phyloP scores from a whole-genome alignment of 2,329 filamentous ascomycete species.

The Ceratocystis cacaofunesta region DNA sequence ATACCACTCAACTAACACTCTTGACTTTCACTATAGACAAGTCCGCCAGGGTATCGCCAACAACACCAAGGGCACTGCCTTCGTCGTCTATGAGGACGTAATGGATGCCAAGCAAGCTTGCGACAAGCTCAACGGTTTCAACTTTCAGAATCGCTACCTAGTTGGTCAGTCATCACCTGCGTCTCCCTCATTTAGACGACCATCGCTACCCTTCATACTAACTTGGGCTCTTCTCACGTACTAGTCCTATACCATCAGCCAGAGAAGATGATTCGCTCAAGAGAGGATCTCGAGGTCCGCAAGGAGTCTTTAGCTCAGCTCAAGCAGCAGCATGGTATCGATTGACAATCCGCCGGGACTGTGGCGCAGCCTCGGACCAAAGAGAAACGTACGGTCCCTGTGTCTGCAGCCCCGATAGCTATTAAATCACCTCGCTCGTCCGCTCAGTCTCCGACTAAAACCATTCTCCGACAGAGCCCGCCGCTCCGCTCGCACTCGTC shows the following conservation, averaged over 20 bases:
- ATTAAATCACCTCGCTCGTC: slow-evolving; percentile 16
- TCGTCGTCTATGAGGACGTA: slow-evolving; percentile 98
- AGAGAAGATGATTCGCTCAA: slow-evolving; percentile 61
- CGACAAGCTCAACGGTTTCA: slow-evolving; percentile 99
- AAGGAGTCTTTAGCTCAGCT: slow-evolving; percentile 96
- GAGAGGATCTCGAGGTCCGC: slow-evolving; percentile 84
- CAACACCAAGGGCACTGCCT: slow-evolving; percentile 96
- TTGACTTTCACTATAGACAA: slow-evolving; percentile 45
- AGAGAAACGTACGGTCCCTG: slow-evolving; percentile 17
- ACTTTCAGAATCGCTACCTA: slow-evolving; percentile 98
- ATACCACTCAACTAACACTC: slow-evolving; percentile 1
- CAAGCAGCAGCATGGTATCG: slow-evolving; percentile 95
- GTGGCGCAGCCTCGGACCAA: slow-evolving; percentile 30
- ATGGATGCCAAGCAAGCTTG: slow-evolving; percentile 97
- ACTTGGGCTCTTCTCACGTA: not conserved
- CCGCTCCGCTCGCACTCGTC: slow-evolving; percentile 9
- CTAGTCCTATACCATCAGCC: slow-evolving; percentile 49
- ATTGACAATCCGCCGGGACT: slow-evolving; percentile 76
- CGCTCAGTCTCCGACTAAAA: slow-evolving; percentile 14
- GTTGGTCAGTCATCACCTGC: slow-evolving; percentile 53
- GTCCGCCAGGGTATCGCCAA: slow-evolving; percentile 95
- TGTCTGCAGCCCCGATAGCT: slow-evolving; percentile 16
- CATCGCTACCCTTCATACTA: not conserved
- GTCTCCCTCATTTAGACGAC: not conserved
- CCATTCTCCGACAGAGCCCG: slow-evolving; percentile 16